Evolutionary conservation across 768 basidiomycete genomes (phyloP).

Genomic region (Termitomyces sp.): DNA sequence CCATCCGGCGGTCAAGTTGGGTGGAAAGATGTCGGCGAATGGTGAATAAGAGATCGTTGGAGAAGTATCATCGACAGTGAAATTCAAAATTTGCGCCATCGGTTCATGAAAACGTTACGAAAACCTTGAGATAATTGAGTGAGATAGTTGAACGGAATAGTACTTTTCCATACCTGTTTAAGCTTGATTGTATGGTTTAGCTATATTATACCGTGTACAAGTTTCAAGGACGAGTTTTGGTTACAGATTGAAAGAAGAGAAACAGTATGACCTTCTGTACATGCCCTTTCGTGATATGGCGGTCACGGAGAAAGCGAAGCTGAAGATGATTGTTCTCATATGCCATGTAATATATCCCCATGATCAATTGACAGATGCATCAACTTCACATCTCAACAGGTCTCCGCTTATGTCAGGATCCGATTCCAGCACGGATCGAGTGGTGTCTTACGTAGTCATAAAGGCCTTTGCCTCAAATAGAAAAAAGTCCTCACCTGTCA

Average conservation of each 20-base stretch:
- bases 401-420: neutral
- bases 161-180: neutral
- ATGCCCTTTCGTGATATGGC: neutral
- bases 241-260: neutral
- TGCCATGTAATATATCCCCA: slow-evolving; percentile 1
- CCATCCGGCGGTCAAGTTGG: slow-evolving; percentile 58
- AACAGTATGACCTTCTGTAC: neutral
- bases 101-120: slow-evolving; percentile 1
- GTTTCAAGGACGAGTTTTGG: neutral
- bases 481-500: neutral
- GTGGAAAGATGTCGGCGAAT: slow-evolving; percentile 46
- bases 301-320: neutral
- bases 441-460: slow-evolving; percentile 1
- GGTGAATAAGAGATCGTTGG: slow-evolving; percentile 60
- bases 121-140: neutral
- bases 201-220: neutral
- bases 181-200: neutral
- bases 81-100: slow-evolving; percentile 12
- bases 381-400: neutral
- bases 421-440: neutral
- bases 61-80: slow-evolving; percentile 58
- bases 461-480: neutral
- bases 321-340: slow-evolving; percentile 5
- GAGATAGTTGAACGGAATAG: neutral
- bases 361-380: neutral